Evolutionary conservation across 352 stramenopile species (phyloP), one percentile per base, ranked within the genome.

Genomic region (Phytophthora megakarya): DNA sequence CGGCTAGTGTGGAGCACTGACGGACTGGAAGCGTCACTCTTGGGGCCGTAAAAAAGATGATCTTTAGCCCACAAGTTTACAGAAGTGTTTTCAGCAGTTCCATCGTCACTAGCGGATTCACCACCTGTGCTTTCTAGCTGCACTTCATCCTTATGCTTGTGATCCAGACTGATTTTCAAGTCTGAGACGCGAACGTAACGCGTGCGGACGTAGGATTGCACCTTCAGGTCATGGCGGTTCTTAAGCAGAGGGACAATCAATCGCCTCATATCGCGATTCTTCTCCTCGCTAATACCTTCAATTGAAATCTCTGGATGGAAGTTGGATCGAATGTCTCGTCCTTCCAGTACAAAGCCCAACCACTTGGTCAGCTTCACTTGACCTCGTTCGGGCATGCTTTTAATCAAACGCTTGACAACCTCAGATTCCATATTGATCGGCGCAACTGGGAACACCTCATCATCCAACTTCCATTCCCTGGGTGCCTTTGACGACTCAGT

Each of bases 351-450:
- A 42, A 89, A 92, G 21, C 70, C 70, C 33, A 92, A 73, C 82
- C 82, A 92, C 47, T 92, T 90, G 16, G 73, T 72, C 45, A 92
- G 81, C 49, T 89, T 90, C 61, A 84, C 76, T 38, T 75, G 73
- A 0, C 83, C 76, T 58, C 67, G 80, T 37, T 86, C 83, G 1
- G 80, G 80, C 77, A 92, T 84, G 42, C 61, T 86, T n/a, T 65
- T 65, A 46, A 90, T 85, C 35, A 92, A 58, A 0, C 78, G 77
- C 64, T 92, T 77, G 5, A 90, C 74, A 12, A 92, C 77, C 7
- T 81, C 77, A n/a, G 83, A 92, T 30, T 92, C 83, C 81, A 92
- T 88, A 48, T 89, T 73, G 40, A 92, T 87, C 9, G 80, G 83
- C 1, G 75, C 80, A 37, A 85, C 61, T 8, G 83, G 83, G 26